Evolutionary conservation across 106 monocot species (phyloP), one percentile per base, ranked within the genome.

Genomic region (Phalaenopsis equestris): DNA sequence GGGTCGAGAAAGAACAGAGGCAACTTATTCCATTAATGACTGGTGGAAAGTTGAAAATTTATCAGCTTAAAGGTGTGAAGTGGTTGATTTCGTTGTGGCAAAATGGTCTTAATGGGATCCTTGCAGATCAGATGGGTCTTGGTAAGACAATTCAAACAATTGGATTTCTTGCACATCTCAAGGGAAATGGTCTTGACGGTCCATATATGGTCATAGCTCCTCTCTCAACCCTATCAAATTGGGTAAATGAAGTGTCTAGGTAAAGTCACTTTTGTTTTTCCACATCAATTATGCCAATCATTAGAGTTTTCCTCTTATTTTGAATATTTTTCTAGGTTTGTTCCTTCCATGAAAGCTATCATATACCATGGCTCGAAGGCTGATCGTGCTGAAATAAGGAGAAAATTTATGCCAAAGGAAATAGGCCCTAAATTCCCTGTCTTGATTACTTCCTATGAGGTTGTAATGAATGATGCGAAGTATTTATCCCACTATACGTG

Each of bases 121-220:
- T 98, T 43, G 98, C 98, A 10, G 98, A 98, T 84, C 98, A 98
- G 84, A 98, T 98, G 98, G 98, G 98, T 42, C 89, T 98, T 57
- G 98, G 98, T 14, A 98, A 98, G 85, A 98, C 98, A 72, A 89
- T 98, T 41, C 98, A 98, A 80, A 94, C 98, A 6, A 91, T 98
- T 84, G 98, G 86, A 17, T 98, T 98, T 85, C 86, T 98, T 80
- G 98, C 98, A 36, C 98, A 98, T 86, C 85, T 98, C 11, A 98
- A 91, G 83, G 98, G 98, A 24, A 92, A 94, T 65, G 98, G 91
- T 46, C 80, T 94, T 75, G 80, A 91, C 86, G 98, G 98, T 14
- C 98, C 94, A 47, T 98, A 90, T 79, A 82, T 98, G 84, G 67
- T 98, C 38, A 91, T 98, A 41, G 98, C 98, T 85, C 98, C 98